These are phyloP conservation scores for Agrocybe pediades DNA, from an alignment of 768 basidiomycete genomes.

Conservation along the genomic window DNA sequence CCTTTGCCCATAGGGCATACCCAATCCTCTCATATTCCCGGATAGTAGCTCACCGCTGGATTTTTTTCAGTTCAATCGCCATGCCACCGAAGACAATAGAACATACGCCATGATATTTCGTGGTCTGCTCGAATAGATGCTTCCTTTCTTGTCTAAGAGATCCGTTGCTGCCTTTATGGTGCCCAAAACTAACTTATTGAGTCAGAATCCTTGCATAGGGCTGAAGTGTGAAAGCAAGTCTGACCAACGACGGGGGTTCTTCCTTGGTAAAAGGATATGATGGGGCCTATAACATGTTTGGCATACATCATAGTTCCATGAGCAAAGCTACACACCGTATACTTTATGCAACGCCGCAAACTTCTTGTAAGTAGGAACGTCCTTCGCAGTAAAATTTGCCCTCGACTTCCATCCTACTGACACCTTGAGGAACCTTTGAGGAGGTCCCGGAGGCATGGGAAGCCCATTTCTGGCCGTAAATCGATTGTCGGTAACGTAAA, in stretches of 20 bases:
- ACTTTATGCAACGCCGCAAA: conserved; percentile 4
- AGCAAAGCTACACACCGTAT: not conserved
- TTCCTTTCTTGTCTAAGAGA: conserved; percentile 31
- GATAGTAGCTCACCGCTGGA: conserved; percentile 32
- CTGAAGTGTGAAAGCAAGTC: not conserved
- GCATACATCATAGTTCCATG: not conserved
- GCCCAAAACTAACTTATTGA: conserved; percentile 14
- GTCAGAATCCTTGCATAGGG: not conserved
- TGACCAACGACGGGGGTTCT: conserved; percentile 16
- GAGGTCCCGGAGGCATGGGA: not conserved
- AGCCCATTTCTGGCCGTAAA: not conserved
- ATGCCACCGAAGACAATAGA: too few species aligned
- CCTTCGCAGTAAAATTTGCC: not conserved
- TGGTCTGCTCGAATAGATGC: conserved; percentile 35
- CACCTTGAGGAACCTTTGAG: not conserved
- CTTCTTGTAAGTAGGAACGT: not conserved
- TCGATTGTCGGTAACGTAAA: not conserved
- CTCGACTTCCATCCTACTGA: not conserved
- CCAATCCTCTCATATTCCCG: conserved; percentile 32
- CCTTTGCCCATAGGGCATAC: conserved; percentile 30
- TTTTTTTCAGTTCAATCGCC: too few species aligned
- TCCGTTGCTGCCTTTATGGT: conserved; percentile 30
- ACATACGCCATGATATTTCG: conserved; percentile 31
- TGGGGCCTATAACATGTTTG: conserved; percentile 6
- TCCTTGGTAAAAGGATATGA: conserved; percentile 19